Conservation (phyloP, 2,329 filamentous ascomycete genomes). For the Aspergillus alliaceus region DNA sequence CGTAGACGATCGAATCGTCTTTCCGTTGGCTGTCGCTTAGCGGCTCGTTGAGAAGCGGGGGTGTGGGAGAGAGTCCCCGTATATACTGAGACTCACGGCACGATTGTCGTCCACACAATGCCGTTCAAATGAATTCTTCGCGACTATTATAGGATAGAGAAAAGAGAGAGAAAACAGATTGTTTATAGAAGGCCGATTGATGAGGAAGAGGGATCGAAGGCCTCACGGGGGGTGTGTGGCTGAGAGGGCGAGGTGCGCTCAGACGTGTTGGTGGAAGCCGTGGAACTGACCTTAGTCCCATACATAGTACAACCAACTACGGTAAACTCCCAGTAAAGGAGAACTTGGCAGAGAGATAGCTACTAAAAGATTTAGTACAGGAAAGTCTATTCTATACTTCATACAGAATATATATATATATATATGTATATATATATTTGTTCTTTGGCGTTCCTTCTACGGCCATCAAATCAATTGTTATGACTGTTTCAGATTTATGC, state of each 20-base stretch:
- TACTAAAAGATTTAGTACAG: not conserved
- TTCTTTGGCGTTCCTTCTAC: not conserved
- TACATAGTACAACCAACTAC: not conserved
- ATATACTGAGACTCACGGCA: slow-evolving; percentile 8
- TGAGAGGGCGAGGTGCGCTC: slow-evolving; percentile 12
- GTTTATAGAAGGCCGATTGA: not conserved
- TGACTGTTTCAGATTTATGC: not conserved
- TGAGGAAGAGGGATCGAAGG: not conserved
- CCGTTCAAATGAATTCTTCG: not conserved
- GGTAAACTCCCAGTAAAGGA: not conserved
- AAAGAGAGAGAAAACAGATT: not conserved
- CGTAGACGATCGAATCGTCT: slow-evolving; percentile 27
- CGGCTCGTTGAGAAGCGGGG: slow-evolving; percentile 37
- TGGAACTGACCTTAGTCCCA: not conserved
- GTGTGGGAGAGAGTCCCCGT: slow-evolving; percentile 26
- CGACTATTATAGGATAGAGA: not conserved
- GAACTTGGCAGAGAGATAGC: not conserved
- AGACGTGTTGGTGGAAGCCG: slow-evolving; percentile 14
- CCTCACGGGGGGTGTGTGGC: not conserved
- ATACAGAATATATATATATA: not conserved
- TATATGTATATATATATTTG: not conserved
- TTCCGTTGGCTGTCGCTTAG: slow-evolving; percentile 40
- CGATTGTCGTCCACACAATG: slow-evolving; percentile 4
- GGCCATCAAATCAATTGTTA: not conserved
- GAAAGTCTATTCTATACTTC: too few species aligned